Conservation (phyloP, 768 basidiomycete species). For the Kwoniella sp. region DNA sequence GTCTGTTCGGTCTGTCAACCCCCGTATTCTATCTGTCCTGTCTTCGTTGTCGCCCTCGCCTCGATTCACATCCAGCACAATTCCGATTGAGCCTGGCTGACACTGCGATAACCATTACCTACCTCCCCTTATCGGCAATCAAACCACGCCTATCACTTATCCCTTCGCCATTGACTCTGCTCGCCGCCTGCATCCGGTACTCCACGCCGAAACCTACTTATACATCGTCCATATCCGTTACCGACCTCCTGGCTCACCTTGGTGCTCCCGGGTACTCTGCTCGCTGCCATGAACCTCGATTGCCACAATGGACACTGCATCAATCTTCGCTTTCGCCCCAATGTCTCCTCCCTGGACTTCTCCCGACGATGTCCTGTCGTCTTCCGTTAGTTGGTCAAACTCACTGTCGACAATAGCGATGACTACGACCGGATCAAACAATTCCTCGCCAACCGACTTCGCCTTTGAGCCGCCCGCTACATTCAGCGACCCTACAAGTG, state of each 20-base stretch:
- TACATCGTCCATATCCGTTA: background rate
- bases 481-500: background rate
- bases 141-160: background rate
- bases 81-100: no score
- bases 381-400: conserved; percentile 14
- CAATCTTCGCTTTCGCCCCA: background rate
- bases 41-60: background rate
- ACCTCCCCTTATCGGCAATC: background rate
- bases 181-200: background rate
- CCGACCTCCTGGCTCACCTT: background rate
- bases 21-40: no score
- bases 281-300: background rate
- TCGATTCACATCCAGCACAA: background rate
- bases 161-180: no score
- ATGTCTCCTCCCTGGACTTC: conserved; percentile 8
- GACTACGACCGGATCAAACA: conserved; percentile 18
- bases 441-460: conserved; percentile 37
- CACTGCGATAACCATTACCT: no score
- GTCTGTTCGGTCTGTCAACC: no score
- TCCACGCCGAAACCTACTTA: background rate
- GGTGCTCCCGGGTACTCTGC: background rate
- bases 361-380: conserved; percentile 12
- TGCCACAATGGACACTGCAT: background rate
- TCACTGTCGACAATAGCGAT: conserved; percentile 9
- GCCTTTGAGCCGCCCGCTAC: conserved; percentile 36